Conservation (phyloP, 441 rosid species). For the Theobroma grandiflorum region DNA sequence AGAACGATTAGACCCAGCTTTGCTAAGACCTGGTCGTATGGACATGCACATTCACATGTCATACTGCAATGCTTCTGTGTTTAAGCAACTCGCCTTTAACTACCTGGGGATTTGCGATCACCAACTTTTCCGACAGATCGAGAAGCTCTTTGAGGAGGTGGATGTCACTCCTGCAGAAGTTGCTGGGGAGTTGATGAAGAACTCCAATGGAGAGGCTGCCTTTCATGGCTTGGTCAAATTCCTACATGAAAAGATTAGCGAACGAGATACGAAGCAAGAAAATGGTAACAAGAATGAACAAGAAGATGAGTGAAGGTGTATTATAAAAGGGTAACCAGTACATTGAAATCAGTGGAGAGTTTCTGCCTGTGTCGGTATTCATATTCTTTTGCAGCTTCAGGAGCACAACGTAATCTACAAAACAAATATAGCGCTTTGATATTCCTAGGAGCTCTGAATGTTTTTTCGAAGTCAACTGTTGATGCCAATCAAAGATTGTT, state of each 20-base stretch:
- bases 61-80: conserved; percentile 31
- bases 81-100: conserved; percentile 34
- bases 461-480: too few relatives aligned
- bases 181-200: conserved; percentile 41
- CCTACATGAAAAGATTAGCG: conserved; percentile 16
- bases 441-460: too few relatives aligned
- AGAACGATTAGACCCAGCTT: conserved; percentile 33
- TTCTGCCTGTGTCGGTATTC: neutral
- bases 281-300: neutral
- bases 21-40: conserved; percentile 38
- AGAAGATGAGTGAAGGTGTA: neutral
- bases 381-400: too few relatives aligned
- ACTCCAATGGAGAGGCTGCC: conserved; percentile 20
- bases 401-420: too few relatives aligned
- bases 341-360: too few relatives aligned
- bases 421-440: too few relatives aligned
- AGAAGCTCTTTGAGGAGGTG: conserved; percentile 28
- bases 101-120: conserved; percentile 32
- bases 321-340: too few relatives aligned
- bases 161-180: conserved; percentile 34
- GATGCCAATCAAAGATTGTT: too few relatives aligned
- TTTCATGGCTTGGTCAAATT: conserved; percentile 30
- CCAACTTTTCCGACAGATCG: conserved; percentile 27
- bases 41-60: conserved; percentile 39
- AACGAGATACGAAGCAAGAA: too few relatives aligned